Percentiles rank a stretch among this genome's conserved stretches.
These are phyloP conservation scores for Tremellales sp. DNA, from an alignment of 1,284 basidiomycete genomes.

Conservation along the genomic window DNA sequence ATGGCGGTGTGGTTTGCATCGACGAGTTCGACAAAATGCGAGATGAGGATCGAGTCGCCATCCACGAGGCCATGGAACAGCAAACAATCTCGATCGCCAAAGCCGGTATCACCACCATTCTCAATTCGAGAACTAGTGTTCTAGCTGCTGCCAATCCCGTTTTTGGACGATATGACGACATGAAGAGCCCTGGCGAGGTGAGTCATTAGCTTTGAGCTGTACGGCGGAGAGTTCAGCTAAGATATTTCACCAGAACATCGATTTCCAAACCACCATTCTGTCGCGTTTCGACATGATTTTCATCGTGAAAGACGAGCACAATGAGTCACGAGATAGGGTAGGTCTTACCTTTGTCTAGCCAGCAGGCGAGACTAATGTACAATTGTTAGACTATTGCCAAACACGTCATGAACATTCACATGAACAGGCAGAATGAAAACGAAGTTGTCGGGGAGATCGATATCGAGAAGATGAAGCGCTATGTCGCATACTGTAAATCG, in stretches of 20 bases:
- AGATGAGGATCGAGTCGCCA: conserved; percentile 97
- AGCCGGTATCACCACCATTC: conserved; percentile 96
- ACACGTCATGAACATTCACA: conserved; percentile 98
- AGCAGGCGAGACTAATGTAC: neutral
- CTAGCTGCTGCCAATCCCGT: conserved; percentile 98
- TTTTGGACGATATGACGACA: conserved; percentile 97
- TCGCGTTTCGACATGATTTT: conserved; percentile 99
- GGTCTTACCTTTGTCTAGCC: conserved; percentile 21
- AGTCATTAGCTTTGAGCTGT: conserved; percentile 13
- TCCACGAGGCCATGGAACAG: conserved; percentile 99
- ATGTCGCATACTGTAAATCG: conserved; percentile 94
- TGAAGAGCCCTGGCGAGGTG: conserved; percentile 87
- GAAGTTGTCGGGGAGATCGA: conserved; percentile 87
- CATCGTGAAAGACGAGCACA: conserved; percentile 97
- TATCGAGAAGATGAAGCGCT: conserved; percentile 97
- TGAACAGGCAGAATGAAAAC: conserved; percentile 75
- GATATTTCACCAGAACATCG: conserved; percentile 78
- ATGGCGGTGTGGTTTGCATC: conserved; percentile 98
- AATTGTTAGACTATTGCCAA: conserved; percentile 76
- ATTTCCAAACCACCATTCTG: conserved; percentile 97
- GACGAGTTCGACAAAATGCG: conserved; percentile 99
- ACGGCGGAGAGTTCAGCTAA: too few species aligned
- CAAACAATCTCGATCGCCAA: conserved; percentile 99
- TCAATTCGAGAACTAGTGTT: conserved; percentile 94
- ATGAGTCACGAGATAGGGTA: conserved; percentile 86